phyloP scores from a whole-genome alignment of 331 rosid species.

The Rhamnella rubrinervis region DNA sequence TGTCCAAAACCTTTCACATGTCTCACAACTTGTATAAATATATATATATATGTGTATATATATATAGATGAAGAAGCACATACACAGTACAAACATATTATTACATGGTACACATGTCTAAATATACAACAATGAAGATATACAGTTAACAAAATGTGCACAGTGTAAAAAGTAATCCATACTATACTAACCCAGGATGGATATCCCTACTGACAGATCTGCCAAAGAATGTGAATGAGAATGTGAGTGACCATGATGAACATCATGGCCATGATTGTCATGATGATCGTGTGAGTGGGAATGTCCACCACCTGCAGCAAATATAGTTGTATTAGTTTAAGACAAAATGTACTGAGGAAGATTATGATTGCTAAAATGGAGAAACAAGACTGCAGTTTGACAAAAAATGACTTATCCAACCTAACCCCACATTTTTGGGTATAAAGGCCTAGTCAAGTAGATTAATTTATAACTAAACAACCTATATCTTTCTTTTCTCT shows the following conservation, averaged over 20 bases:
- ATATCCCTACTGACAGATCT: conserved; percentile 82
- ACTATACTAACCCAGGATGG: conserved; percentile 84
- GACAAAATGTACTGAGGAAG: neutral
- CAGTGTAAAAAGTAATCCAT: neutral
- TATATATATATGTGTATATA: neutral
- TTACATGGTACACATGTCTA: no score
- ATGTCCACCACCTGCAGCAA: conserved; percentile 65
- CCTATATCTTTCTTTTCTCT: neutral
- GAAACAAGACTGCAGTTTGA: neutral
- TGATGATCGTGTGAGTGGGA: conserved; percentile 62
- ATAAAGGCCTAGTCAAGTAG: neutral
- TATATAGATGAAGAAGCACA: neutral
- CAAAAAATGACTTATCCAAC: neutral
- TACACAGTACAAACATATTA: neutral
- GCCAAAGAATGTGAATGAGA: conserved; percentile 80
- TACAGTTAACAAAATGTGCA: neutral
- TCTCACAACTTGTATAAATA: neutral
- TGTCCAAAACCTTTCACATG: neutral
- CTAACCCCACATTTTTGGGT: no score
- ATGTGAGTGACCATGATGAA: conserved; percentile 46
- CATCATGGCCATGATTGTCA: conserved; percentile 47
- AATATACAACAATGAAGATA: neutral
- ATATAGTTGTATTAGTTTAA: conserved; percentile 12
- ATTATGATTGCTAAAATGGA: neutral
- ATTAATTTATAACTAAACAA: neutral